Base-by-base conservation (phyloP, 169 alveolate genomes). In the Plasmodium chabaudi region DNA sequence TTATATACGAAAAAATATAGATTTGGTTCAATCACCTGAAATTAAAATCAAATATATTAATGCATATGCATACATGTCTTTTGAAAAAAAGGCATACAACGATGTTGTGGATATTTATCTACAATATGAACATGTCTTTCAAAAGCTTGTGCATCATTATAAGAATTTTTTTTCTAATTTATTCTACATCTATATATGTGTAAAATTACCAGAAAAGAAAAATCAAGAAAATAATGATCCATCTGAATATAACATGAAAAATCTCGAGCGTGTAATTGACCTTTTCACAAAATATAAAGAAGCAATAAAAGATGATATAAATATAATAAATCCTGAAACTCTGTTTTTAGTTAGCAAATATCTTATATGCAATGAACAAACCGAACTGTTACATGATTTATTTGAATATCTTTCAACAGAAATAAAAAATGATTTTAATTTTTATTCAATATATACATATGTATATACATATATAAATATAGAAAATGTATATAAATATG, bases 251-350 rank as follows among this genome's bases (percentile, higher is more conserved):
- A 82, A 68, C 42, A 34, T 34, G 42, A 34, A 34, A 34, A 82
- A 65, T 53, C 39, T 82, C 12, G 13, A 42, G 7, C 34, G 42
- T 7, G 90, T 82, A 4, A 42, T 82, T 19, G 47, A 25, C 57
- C 61, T 82, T n/a, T 82, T 82, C 49, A n/a, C 67, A 19, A 82
- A 82, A 19, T 82, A 82, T 55, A 82, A 82, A 68, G 57, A 65
- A 57, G 44, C 19, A n/a, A 56, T 68, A 17, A 55, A 56, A 44
- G 34, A 56, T 15, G 59, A 82, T 82, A 6, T 69, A 39, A n/a
- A 67, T 25, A 21, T 82, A 3, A 63, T 82, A 9, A 82, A 65
- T 17, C 69, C 55, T 60, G 74, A 82, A 27, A 82, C 90, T 2
- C 42, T 82, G 5, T 68, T 67, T 67, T 49, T 82, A 53, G 86